A percentile compares a stretch with the other conserved stretches of the same genome.
These are phyloP conservation scores for Hypoxylon sp. DNA, from an alignment of 2,329 filamentous ascomycete genomes.

Conservation along the genomic window DNA sequence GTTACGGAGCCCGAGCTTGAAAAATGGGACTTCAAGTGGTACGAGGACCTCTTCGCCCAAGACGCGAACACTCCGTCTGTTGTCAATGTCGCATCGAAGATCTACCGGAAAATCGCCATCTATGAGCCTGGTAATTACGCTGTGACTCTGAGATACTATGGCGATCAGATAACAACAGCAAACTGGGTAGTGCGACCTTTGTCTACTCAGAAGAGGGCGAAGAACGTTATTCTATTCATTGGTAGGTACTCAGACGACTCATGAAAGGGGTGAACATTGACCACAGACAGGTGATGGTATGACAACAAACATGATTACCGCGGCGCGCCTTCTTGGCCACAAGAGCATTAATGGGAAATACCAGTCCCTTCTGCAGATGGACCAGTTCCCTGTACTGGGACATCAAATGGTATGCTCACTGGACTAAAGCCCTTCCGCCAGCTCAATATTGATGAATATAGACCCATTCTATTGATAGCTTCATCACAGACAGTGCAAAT, in stretches of 20 bases:
- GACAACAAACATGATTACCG: slow-evolving; percentile 84
- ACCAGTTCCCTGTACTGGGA: slow-evolving; percentile 86
- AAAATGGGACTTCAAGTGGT: slow-evolving; percentile 87
- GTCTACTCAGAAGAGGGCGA: slow-evolving; percentile 77
- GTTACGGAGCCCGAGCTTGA: slow-evolving; percentile 78
- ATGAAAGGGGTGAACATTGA: slow-evolving; percentile 5
- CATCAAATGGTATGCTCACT: slow-evolving; percentile 75
- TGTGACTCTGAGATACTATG: slow-evolving; percentile 81
- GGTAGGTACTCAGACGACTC: slow-evolving; percentile 60
- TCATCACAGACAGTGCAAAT: slow-evolving; percentile 90
- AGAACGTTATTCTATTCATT: slow-evolving; percentile 89
- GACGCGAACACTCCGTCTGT: slow-evolving; percentile 76
- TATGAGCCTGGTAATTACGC: slow-evolving; percentile 84
- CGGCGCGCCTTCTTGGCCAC: slow-evolving; percentile 83
- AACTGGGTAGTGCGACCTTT: slow-evolving; percentile 83
- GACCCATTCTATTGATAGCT: slow-evolving; percentile 86
- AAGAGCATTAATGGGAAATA: slow-evolving; percentile 88
- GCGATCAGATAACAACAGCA: slow-evolving; percentile 76
- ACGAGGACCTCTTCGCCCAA: slow-evolving; percentile 83
- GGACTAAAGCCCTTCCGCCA: neutral
- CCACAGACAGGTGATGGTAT: slow-evolving; percentile 64
- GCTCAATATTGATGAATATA: slow-evolving; percentile 37
- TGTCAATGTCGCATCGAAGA: slow-evolving; percentile 84
- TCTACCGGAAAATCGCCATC: slow-evolving; percentile 79
- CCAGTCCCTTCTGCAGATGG: slow-evolving; percentile 79